These are phyloP conservation scores for Ophiostoma sp. DNA, from an alignment of 2,329 filamentous ascomycete genomes.

Conservation along the genomic window DNA sequence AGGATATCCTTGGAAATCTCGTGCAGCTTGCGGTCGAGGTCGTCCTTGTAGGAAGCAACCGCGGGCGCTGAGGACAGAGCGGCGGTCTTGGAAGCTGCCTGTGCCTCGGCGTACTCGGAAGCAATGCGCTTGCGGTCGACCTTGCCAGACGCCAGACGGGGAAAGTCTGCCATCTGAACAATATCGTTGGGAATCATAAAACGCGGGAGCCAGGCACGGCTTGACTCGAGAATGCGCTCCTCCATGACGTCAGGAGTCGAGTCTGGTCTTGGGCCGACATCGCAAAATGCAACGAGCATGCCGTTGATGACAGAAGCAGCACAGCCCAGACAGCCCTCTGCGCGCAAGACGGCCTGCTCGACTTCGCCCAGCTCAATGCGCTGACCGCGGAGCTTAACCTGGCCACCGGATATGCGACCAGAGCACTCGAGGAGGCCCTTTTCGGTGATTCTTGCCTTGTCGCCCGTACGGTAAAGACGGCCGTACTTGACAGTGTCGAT, in stretches of 20 bases:
- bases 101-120: conserved; percentile 42
- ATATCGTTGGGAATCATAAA: conserved; percentile 81
- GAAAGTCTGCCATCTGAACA: conserved; percentile 58
- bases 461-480: conserved; percentile 75
- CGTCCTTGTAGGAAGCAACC: conserved; percentile 28
- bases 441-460: conserved; percentile 64
- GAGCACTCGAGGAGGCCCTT: conserved; percentile 75
- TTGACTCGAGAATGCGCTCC: conserved; percentile 51
- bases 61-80: conserved; percentile 13
- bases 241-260: conserved; percentile 32
- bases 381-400: conserved; percentile 83
- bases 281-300: conserved; percentile 69
- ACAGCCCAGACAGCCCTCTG: conserved; percentile 57
- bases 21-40: conserved; percentile 37
- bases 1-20: conserved; percentile 32
- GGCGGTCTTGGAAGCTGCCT: background rate
- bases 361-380: conserved; percentile 75
- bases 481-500: conserved; percentile 58
- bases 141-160: conserved; percentile 77
- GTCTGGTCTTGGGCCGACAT: conserved; percentile 33
- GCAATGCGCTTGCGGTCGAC: conserved; percentile 64
- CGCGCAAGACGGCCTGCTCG: conserved; percentile 62
- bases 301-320: conserved; percentile 63
- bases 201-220: conserved; percentile 68
- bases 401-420: conserved; percentile 71